Percentiles rank a stretch among this genome's conserved stretches.
Conservation (phyloP, 352 stramenopile species). For the Phytophthora idaei region DNA sequence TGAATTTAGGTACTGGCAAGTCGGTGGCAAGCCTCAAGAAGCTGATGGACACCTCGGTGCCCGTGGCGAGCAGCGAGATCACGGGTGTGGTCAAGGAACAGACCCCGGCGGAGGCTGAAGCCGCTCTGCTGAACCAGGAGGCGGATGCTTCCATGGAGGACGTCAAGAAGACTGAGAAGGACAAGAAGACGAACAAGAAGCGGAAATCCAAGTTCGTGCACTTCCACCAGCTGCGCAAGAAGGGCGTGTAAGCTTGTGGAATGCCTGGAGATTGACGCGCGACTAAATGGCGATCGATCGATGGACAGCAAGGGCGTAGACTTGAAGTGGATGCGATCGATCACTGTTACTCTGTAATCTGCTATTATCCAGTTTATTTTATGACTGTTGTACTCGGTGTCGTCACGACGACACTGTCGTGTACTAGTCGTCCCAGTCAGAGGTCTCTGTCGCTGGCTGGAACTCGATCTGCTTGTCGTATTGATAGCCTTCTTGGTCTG, state of each 20-base stretch:
- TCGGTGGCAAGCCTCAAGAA: conserved; percentile 75
- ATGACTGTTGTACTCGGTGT: conserved; percentile 33
- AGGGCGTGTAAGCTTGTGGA: conserved; percentile 67
- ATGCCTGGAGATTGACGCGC: conserved; percentile 14
- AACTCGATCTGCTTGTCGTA: conserved; percentile 79
- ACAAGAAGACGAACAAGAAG: conserved; percentile 62
- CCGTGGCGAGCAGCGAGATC: conserved; percentile 47
- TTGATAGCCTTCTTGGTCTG: conserved; percentile 57
- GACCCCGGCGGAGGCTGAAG: conserved; percentile 47
- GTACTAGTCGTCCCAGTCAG: conserved; percentile 65
- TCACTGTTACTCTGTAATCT: conserved; percentile 46
- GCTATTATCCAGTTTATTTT: conserved; percentile 61
- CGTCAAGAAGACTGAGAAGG: conserved; percentile 65
- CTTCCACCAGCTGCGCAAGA: conserved; percentile 89
- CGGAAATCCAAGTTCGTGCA: conserved; percentile 87
- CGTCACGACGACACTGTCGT: background rate
- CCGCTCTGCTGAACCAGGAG: conserved; percentile 55
- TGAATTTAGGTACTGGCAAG: conserved; percentile 41
- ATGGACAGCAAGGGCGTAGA: conserved; percentile 9
- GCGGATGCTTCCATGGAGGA: conserved; percentile 43
- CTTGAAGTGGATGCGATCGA: conserved; percentile 22
- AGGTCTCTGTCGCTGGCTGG: conserved; percentile 46
- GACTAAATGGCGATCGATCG: conserved; percentile 28
- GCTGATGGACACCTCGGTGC: conserved; percentile 63
- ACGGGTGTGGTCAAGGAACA: conserved; percentile 49